A percentile compares a stretch with the other conserved stretches of the same genome.
phyloP scores from a whole-genome alignment of 2,329 filamentous ascomycete genomes.

The Colletotrichum magnum region DNA sequence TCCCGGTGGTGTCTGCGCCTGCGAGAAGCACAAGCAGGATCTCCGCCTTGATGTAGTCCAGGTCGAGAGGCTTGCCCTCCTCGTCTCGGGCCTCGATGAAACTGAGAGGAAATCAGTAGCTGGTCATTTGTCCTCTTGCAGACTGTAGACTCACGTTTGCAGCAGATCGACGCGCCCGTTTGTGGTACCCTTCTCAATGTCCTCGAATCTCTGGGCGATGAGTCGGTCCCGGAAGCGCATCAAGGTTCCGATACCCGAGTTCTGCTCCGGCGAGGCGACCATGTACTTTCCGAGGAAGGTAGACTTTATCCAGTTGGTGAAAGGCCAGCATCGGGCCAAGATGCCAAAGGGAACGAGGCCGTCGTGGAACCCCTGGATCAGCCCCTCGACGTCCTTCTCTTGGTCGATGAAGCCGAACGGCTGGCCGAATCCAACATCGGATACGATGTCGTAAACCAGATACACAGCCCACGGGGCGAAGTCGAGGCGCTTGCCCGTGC shows the following conservation, averaged over 20 bases:
- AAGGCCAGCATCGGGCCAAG: constrained; percentile 65
- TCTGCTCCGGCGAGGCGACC: constrained; percentile 66
- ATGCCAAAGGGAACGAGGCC: constrained; percentile 65
- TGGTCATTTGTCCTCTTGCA: not conserved
- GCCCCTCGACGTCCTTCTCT: constrained; percentile 64
- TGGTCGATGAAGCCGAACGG: constrained; percentile 69
- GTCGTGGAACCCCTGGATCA: constrained; percentile 69
- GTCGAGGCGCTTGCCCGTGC: constrained; percentile 62
- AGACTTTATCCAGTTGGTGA: constrained; percentile 68
- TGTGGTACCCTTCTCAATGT: constrained; percentile 61
- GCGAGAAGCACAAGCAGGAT: constrained; percentile 66
- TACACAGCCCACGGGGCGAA: constrained; percentile 70
- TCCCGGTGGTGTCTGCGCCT: constrained; percentile 67
- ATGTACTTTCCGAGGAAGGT: constrained; percentile 67
- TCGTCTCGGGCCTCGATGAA: constrained; percentile 61
- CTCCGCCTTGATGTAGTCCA: constrained; percentile 67
- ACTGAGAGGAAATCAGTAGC: constrained; percentile 42
- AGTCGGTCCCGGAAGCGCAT: constrained; percentile 71
- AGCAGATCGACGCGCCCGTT: constrained; percentile 64
- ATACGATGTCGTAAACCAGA: constrained; percentile 71
- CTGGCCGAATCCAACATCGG: constrained; percentile 68
- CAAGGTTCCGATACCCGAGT: constrained; percentile 67
- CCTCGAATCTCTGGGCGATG: constrained; percentile 61
- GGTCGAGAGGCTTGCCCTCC: constrained; percentile 59
- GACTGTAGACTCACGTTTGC: constrained; percentile 56